Percentiles rank a stretch among this genome's conserved stretches.
These are phyloP conservation scores for Arachnomyces sp. DNA, from an alignment of 2,329 filamentous ascomycete genomes.

Conservation along the genomic window DNA sequence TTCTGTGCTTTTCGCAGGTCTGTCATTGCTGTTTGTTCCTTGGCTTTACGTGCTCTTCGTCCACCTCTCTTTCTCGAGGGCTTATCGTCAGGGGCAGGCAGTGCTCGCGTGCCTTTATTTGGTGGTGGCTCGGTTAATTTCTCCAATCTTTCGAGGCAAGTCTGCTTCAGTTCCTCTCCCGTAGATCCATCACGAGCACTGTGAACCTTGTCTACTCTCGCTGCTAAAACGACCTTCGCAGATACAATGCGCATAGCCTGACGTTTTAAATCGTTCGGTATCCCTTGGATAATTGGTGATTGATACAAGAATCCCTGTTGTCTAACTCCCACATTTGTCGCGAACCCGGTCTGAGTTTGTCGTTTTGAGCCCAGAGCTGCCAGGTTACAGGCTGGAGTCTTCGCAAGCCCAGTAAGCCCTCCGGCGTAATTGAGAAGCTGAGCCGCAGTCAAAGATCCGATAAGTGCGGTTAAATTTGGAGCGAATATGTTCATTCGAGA, in stretches of 20 bases:
- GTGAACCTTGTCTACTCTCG: conserved; percentile 80
- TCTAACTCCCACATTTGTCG: conserved; percentile 82
- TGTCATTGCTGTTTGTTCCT: conserved; percentile 95
- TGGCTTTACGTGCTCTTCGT: conserved; percentile 80
- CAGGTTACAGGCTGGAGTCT: conserved; percentile 89
- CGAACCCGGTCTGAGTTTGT: conserved; percentile 69
- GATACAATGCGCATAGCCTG: conserved; percentile 94
- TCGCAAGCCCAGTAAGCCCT: conserved; percentile 77
- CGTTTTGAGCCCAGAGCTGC: conserved; percentile 86
- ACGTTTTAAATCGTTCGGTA: conserved; percentile 78
- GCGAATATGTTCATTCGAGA: conserved; percentile 96
- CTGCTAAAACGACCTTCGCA: conserved; percentile 87
- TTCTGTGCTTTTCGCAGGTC: conserved; percentile 95
- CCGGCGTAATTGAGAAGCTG: conserved; percentile 94
- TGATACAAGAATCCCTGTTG: conserved; percentile 92
- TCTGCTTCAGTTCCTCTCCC: conserved; percentile 71
- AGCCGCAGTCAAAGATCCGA: conserved; percentile 86
- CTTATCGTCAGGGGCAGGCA: conserved; percentile 92
- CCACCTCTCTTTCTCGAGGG: conserved; percentile 88
- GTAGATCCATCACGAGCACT: conserved; percentile 71
- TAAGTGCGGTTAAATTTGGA: conserved; percentile 81
- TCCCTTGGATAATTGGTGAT: conserved; percentile 76
- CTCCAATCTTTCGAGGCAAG: conserved; percentile 77
- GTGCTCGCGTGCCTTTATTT: conserved; percentile 76
- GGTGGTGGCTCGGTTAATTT: conserved; percentile 87